Conservation (phyloP, 495 filamentous ascomycete species). For the Neurospora terricola region DNA sequence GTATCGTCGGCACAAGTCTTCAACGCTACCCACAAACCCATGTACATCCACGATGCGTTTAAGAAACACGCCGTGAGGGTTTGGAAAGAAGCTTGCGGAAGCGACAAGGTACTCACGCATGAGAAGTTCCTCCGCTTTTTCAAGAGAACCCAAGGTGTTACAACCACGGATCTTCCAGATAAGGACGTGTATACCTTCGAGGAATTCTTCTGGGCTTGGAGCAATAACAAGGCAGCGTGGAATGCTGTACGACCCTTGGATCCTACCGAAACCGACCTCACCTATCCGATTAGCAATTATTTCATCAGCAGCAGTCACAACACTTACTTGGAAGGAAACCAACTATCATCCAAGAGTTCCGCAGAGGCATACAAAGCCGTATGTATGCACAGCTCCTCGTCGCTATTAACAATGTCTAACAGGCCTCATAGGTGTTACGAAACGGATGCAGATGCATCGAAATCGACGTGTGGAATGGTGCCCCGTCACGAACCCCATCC, state of each 20-base stretch:
- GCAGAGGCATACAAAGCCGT: conserved; percentile 74
- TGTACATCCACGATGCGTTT: conserved; percentile 20
- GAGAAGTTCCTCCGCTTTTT: conserved; percentile 29
- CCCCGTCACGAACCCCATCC: conserved; percentile 16
- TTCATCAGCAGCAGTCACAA: conserved; percentile 80
- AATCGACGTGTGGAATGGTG: conserved; percentile 91
- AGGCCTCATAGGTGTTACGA: conserved; percentile 35
- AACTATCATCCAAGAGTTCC: conserved; percentile 69
- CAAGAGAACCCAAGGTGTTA: conserved; percentile 27
- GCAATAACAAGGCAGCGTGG: conserved; percentile 22
- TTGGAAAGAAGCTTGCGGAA: conserved; percentile 21
- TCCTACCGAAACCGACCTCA: conserved; percentile 21
- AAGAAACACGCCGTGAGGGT: conserved; percentile 26
- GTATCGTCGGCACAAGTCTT: conserved; percentile 10
- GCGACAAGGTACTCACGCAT: conserved; percentile 19
- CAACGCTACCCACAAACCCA: conserved; percentile 7
- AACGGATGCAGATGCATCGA: conserved; percentile 85
- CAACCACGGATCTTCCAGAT: conserved; percentile 9
- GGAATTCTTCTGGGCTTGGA: conserved; percentile 35
- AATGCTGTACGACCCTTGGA: conserved; percentile 18
- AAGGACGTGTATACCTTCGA: conserved; percentile 27
- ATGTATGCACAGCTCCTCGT: neutral
- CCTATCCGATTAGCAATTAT: conserved; percentile 68
- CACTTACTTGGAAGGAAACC: conserved; percentile 85
- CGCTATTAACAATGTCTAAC: conserved; percentile 6